phyloP scores from a whole-genome alignment of 1,284 basidiomycete genomes.

The Microbotryomycetes sp. region DNA sequence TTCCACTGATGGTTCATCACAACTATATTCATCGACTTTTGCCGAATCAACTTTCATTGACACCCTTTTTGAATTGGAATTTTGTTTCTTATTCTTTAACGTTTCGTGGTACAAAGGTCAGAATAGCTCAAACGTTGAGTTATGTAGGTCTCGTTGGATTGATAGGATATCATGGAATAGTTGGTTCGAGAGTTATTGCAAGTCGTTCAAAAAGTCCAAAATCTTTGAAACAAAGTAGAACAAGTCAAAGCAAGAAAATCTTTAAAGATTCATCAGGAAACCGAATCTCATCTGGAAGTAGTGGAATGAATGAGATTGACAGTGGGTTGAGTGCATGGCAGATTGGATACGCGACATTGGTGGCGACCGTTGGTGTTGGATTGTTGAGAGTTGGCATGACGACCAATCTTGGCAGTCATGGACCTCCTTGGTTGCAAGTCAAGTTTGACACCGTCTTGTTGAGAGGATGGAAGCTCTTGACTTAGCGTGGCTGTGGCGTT shows the following conservation, averaged over 20 bases:
- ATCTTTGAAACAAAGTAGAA: constrained; percentile 11
- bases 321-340: constrained; percentile 21
- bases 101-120: constrained; percentile 10
- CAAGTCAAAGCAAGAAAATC: not conserved
- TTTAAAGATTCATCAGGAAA: not conserved
- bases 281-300: not conserved
- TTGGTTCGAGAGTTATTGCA: constrained; percentile 20
- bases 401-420: constrained; percentile 12
- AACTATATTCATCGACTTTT: constrained; percentile 33
- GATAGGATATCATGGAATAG: constrained; percentile 31
- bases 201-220: constrained; percentile 19
- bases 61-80: constrained; percentile 35
- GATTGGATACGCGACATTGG: constrained; percentile 8
- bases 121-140: constrained; percentile 4
- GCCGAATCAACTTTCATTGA: constrained; percentile 27
- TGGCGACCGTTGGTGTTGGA: constrained; percentile 13
- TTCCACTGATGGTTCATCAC: constrained; percentile 31
- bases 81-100: constrained; percentile 31
- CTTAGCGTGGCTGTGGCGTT: too few species aligned
- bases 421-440: constrained; percentile 14
- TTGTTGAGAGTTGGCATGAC: constrained; percentile 16
- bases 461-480: not conserved
- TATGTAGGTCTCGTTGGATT: constrained; percentile 25
- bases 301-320: not conserved
- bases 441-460: constrained; percentile 20